Base-by-base conservation (phyloP, 2,329 filamentous ascomycete genomes). In the Colletotrichum musae region DNA sequence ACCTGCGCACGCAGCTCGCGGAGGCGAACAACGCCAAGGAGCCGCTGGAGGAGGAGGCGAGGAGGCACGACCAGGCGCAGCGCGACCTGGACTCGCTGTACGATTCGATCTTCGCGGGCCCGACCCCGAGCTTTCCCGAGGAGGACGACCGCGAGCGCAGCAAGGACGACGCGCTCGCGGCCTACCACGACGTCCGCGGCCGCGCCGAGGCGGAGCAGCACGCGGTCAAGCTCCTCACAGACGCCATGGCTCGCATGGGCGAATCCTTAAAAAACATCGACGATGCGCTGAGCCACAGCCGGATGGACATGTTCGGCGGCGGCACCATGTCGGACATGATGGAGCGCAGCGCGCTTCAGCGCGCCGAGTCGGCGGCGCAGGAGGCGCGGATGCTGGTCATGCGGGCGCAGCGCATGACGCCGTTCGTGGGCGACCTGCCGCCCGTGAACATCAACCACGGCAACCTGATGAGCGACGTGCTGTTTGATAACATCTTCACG, bases 401-500 rank as follows among this genome's bases (percentile, higher is more conserved):
- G 6, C 83, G 85, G 58, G 81, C 87, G 2, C 77, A 77, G 56
- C 75, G 76, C 6, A 74, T 81, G 15, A 82, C 83, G 2, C 81
- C 80, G 0, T 69, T 76, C 1, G 77, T 87, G 2, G 73, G 74
- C 3, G 72, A 74, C 3, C 75, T 89, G 60, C 81, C 80, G 5
- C 64, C 74, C 0, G 79, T 87, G 21, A 75, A 76, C 21, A 83
- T 88, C 54, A 81, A 83, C 0, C 79, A 83, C 48, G 84, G 84
- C 0, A 80, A 76, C 62, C 78, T 87, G 15, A 80, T 88, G 75
- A 79, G 79, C 7, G 86, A 88, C 68, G 79, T 88, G 2, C 79
- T 88, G n/a, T 88, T 88, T 72, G 85, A 88, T 72, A 88, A 87
- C 58, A 82, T 87, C 66, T 86, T 86, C 72, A 82, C 80, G 9